Conservation (phyloP, 352 stramenopile genomes). For the Globisporangium camurandrum region DNA sequence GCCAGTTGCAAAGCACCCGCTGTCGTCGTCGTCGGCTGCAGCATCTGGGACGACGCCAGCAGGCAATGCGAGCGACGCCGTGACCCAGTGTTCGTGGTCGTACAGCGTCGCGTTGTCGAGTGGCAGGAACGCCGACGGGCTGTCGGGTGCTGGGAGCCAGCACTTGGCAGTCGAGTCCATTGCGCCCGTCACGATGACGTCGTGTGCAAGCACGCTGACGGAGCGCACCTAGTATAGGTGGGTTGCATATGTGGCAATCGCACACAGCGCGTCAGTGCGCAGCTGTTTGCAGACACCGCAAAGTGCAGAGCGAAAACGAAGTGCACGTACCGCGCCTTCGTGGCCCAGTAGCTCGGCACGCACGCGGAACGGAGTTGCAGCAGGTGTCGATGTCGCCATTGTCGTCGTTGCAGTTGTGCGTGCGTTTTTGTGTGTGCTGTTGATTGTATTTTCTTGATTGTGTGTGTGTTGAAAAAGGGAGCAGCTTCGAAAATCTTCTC, state of each 20-base stretch:
- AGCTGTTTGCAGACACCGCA: slow-evolving; percentile 4
- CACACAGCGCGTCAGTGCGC: slow-evolving; percentile 2
- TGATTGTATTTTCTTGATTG: too few relatives aligned
- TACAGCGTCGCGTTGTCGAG: slow-evolving; percentile 55
- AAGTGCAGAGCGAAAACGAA: neutral
- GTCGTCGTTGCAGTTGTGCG: neutral
- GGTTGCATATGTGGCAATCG: too few relatives aligned
- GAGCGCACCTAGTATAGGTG: slow-evolving; percentile 71
- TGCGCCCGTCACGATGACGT: slow-evolving; percentile 55
- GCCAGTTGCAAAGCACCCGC: slow-evolving; percentile 70
- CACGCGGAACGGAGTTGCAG: slow-evolving; percentile 11
- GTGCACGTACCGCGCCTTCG: slow-evolving; percentile 56
- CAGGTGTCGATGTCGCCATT: neutral
- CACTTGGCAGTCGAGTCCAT: slow-evolving; percentile 65
- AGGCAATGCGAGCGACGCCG: slow-evolving; percentile 36
- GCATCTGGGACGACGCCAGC: slow-evolving; percentile 15
- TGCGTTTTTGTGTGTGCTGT: neutral
- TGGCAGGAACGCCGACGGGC: slow-evolving; percentile 19
- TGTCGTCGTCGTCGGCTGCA: slow-evolving; percentile 24
- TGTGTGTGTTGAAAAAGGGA: too few relatives aligned
- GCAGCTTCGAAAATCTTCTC: too few relatives aligned
- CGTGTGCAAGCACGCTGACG: slow-evolving; percentile 37
- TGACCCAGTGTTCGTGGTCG: slow-evolving; percentile 83
- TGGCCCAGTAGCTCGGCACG: slow-evolving; percentile 58
- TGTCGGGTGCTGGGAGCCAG: slow-evolving; percentile 30